phyloP scores from a whole-genome alignment of 164 flowering plant species.

The Chimonanthus salicifolius region DNA sequence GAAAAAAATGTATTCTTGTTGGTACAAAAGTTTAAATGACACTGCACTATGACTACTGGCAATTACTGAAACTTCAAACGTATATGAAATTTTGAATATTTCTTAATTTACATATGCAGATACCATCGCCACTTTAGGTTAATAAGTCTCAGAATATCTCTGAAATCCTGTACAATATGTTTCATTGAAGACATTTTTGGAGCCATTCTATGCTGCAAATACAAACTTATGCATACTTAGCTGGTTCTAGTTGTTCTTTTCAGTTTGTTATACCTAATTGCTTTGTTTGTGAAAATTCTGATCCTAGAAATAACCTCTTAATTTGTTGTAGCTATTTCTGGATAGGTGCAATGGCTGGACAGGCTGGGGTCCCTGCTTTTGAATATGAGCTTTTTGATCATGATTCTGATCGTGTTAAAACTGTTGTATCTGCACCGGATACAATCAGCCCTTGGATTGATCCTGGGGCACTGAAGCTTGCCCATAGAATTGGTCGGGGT shows the following conservation, averaged over 20 bases:
- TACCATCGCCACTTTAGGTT: neutral
- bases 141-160: neutral
- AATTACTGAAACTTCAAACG: no score
- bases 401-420: conserved; percentile 51
- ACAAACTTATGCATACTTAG: no score
- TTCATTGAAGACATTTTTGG: neutral
- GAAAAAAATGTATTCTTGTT: no score
- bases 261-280: no score
- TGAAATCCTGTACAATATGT: neutral
- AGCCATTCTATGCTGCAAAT: no score
- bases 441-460: conserved; percentile 57
- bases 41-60: no score
- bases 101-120: no score
- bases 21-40: no score
- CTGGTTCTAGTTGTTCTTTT: no score
- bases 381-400: conserved; percentile 68
- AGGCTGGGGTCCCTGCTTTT: conserved; percentile 36
- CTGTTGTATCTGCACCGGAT: conserved; percentile 52
- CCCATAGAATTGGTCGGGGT: conserved; percentile 84
- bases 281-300: no score
- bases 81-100: no score
- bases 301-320: neutral
- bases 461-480: conserved; percentile 57
- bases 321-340: neutral
- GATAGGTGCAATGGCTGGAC: conserved; percentile 48